Evolutionary conservation across 371 early-diverging fungal genomes (phyloP).

Genomic region (Saksenaea oblongispora): DNA sequence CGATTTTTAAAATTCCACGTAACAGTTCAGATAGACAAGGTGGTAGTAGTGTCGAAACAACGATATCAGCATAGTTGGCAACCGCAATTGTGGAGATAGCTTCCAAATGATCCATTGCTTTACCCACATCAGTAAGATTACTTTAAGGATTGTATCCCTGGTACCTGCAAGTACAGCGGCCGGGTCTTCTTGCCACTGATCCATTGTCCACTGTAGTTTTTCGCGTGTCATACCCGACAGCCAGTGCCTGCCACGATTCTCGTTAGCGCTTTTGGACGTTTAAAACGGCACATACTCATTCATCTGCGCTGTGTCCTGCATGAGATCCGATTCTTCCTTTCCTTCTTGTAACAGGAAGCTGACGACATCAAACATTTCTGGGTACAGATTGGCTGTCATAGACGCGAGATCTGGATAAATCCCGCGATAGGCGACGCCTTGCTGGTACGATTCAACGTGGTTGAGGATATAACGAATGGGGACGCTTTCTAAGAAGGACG

Average conservation of each 20-base stretch:
- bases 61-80: slow-evolving; percentile 16
- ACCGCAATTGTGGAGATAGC: slow-evolving; percentile 10
- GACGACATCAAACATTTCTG: slow-evolving; percentile 53
- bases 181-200: neutral
- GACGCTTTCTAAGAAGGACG: slow-evolving; percentile 30
- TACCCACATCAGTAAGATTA: neutral
- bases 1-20: neutral
- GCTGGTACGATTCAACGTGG: slow-evolving; percentile 33
- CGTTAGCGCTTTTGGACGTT: neutral
- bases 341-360: slow-evolving; percentile 46
- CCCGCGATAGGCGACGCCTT: slow-evolving; percentile 31
- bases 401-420: slow-evolving; percentile 48
- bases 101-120: slow-evolving; percentile 18
- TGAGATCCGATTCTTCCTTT: slow-evolving; percentile 18
- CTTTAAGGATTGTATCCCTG: neutral
- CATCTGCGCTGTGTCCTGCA: neutral
- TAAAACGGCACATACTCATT: neutral
- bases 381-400: slow-evolving; percentile 44
- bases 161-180: slow-evolving; percentile 2
- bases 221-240: neutral
- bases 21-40: slow-evolving; percentile 30
- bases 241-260: neutral
- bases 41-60: slow-evolving; percentile 19
- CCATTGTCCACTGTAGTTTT: slow-evolving; percentile 7
- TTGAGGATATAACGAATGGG: slow-evolving; percentile 46